phyloP scores from a whole-genome alignment of 179 eudicot genomes.

The Gypsophila paniculata region DNA sequence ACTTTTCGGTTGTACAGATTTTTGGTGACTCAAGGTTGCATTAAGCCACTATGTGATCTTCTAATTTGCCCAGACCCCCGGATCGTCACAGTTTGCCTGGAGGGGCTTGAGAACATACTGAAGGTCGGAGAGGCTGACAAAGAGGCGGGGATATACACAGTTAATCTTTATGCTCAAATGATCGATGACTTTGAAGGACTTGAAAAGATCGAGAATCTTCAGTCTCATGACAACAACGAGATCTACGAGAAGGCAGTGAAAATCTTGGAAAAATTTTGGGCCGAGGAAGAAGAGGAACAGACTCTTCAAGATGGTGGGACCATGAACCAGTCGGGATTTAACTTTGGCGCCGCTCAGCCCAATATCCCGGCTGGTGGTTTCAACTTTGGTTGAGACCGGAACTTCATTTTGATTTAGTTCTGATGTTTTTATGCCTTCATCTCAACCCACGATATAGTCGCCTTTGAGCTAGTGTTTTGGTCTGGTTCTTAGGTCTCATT shows the following conservation, averaged over 20 bases:
- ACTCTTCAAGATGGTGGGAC: constrained; percentile 31
- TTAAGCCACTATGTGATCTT: constrained; percentile 81
- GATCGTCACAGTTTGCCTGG: constrained; percentile 83
- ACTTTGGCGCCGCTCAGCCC: constrained; percentile 42
- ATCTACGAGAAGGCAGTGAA: constrained; percentile 79
- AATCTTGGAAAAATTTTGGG: constrained; percentile 74
- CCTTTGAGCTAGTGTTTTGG: constrained; percentile 27
- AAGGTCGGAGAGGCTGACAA: constrained; percentile 86
- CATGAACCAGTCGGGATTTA: constrained; percentile 38
- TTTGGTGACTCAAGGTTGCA: constrained; percentile 74
- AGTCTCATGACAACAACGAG: constrained; percentile 75
- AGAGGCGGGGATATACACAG: constrained; percentile 55
- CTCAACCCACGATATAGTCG: constrained; percentile 10
- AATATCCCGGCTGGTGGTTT: constrained; percentile 52
- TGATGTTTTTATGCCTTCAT: constrained; percentile 1
- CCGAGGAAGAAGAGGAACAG: constrained; percentile 63
- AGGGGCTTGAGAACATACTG: constrained; percentile 80
- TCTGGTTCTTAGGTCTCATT: constrained; percentile 30
- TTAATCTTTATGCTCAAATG: constrained; percentile 71
- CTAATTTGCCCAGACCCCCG: constrained; percentile 76
- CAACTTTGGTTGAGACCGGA: constrained; percentile 37
- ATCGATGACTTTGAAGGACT: constrained; percentile 80
- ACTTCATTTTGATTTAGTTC: constrained; percentile 2
- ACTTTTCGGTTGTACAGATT: constrained; percentile 38
- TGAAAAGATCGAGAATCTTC: constrained; percentile 79